phyloP scores from a whole-genome alignment of 2,329 filamentous ascomycete genomes.

The Curvularia lunata region DNA sequence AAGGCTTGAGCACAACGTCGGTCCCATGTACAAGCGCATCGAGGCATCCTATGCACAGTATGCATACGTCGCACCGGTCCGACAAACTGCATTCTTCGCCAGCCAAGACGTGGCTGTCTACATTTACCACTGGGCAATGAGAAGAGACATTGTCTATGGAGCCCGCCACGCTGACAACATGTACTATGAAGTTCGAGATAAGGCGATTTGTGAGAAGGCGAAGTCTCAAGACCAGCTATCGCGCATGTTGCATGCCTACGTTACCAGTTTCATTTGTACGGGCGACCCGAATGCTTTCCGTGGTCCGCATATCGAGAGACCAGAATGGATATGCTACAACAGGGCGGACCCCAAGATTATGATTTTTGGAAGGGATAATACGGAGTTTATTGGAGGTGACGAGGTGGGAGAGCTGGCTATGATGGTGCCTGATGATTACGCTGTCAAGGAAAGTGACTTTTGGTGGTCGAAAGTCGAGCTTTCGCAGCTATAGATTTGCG shows the following conservation, averaged over 20 bases:
- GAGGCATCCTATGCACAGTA: slow-evolving; percentile 69
- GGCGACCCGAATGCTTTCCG: slow-evolving; percentile 39
- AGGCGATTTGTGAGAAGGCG: slow-evolving; percentile 27
- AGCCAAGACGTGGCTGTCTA: slow-evolving; percentile 53
- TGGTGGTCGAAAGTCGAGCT: slow-evolving; percentile 62
- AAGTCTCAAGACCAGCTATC: slow-evolving; percentile 40
- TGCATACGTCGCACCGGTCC: slow-evolving; percentile 68
- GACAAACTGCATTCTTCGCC: slow-evolving; percentile 62
- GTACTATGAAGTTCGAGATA: slow-evolving; percentile 42
- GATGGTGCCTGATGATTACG: slow-evolving; percentile 50
- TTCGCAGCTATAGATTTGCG: slow-evolving; percentile 36
- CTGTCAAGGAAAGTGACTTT: slow-evolving; percentile 61
- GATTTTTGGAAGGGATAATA: slow-evolving; percentile 67
- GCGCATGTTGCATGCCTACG: slow-evolving; percentile 38
- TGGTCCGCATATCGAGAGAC: slow-evolving; percentile 15
- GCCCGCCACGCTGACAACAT: slow-evolving; percentile 48
- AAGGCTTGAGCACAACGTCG: slow-evolving; percentile 39
- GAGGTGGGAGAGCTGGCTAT: slow-evolving; percentile 47
- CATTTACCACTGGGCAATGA: slow-evolving; percentile 66
- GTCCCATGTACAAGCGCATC: slow-evolving; percentile 63
- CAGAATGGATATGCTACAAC: slow-evolving; percentile 32
- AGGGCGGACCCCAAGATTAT: slow-evolving; percentile 36
- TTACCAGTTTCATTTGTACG: slow-evolving; percentile 42
- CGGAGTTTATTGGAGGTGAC: slow-evolving; percentile 55
- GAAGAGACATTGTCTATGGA: slow-evolving; percentile 46